These are phyloP conservation scores for Oryza glaberrima DNA, from an alignment of 176 grass and related monocot species.

Conservation along the genomic window DNA sequence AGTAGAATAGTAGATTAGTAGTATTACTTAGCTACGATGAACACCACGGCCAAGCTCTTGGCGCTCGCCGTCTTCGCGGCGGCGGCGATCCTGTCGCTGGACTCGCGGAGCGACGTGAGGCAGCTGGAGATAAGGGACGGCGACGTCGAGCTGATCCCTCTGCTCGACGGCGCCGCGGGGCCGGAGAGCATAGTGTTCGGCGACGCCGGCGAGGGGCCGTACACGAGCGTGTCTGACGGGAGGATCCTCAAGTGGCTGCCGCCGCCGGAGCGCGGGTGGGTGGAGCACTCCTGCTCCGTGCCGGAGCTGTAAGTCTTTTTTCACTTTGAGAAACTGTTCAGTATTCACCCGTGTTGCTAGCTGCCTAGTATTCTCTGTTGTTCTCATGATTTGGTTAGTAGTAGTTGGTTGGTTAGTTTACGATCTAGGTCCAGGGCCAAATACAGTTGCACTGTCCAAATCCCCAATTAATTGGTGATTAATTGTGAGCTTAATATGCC, in stretches of 20 bases:
- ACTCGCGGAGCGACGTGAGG: constrained; percentile 31
- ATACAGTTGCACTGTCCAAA: neutral
- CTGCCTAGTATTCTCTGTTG: neutral
- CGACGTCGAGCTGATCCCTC: neutral
- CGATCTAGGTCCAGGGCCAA: neutral
- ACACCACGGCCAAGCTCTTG: neutral
- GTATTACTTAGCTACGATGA: neutral
- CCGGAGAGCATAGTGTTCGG: constrained; percentile 63
- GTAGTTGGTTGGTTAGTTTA: neutral
- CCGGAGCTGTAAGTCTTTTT: constrained; percentile 48
- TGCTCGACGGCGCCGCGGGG: constrained; percentile 36
- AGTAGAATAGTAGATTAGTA: too few species aligned
- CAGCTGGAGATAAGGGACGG: constrained; percentile 1
- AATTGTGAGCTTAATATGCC: neutral
- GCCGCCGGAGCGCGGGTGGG: constrained; percentile 39
- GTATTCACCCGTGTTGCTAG: neutral
- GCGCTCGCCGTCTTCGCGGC: neutral
- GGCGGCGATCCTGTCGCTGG: constrained; percentile 20
- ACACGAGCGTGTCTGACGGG: constrained; percentile 64
- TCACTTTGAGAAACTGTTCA: neutral
- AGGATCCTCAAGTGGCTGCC: constrained; percentile 53
- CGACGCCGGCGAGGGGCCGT: constrained; percentile 38
- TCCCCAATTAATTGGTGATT: neutral
- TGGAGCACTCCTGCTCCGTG: constrained; percentile 45
- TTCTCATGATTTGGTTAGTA: neutral